Base-by-base conservation (phyloP, 129 eudicot species). In the Flaveria robusta region DNA sequence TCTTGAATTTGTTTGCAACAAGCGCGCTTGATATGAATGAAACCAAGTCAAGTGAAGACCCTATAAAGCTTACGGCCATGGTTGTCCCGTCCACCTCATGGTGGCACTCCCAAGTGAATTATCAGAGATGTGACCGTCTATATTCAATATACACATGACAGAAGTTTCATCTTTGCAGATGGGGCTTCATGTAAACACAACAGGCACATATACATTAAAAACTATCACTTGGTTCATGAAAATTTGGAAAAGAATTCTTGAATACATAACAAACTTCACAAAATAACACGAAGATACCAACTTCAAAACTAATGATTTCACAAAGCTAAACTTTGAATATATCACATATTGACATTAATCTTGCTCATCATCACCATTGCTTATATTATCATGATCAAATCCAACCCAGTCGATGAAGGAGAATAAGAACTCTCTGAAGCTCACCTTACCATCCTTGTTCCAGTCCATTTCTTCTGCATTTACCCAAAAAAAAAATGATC, bases 391-490 rank as follows among this genome's bases (percentile, higher is more conserved):
- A 41, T 16, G 73, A 51, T 72, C 74, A 72, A 50, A 72, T 20
- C 81, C 84, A 66, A 79, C 81, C 83, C 77, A 77, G 56, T 68
- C 72, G 51, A 84, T 75, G 71, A 86, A 78, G 31, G 84, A 74
- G 74, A 71, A 67, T 18, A 86, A 79, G 66, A 88, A 83, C 65
- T 85, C 90, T 70, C 89, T 88, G 79, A 88, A 88, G 86, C 86
- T 85, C 18, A 88, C 90, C 65, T 83, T 85, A 22, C 93, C 93
- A 54, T 85, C 80, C 77, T 72, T 85, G 84, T 85, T 82, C 86
- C 83, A 83, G 81, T 88, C 90, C 93, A 88, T 83, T 77, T 88
- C 93, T 77, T 71, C 93, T 88, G 86, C 89, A 85, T 47, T 42
- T 29, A 51, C 65, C 39, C 39, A 5, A 34, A 64, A 19, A 27